phyloP scores from a whole-genome alignment of 768 basidiomycete genomes.

The Tylopilus vinaceipallidus region DNA sequence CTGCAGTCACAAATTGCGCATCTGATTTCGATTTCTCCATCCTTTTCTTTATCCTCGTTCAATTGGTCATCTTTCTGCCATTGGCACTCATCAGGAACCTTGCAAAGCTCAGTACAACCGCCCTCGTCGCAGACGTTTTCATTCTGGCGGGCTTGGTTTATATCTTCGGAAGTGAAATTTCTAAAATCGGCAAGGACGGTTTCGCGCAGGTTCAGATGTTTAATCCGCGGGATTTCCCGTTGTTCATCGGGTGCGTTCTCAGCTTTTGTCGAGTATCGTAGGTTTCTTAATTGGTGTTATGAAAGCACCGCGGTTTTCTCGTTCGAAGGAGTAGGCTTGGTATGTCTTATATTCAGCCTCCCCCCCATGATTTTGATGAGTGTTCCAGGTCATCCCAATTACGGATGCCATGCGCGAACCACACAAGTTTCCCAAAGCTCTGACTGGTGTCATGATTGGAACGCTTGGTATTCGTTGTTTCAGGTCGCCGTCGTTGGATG shows the following conservation, averaged over 20 bases:
- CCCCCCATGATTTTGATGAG: constrained; percentile 1
- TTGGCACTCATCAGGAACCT: constrained; percentile 88
- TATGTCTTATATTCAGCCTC: constrained; percentile 32
- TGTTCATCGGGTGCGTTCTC: constrained; percentile 82
- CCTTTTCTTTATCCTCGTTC: constrained; percentile 77
- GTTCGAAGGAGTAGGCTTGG: constrained; percentile 95
- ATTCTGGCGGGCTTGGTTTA: constrained; percentile 87
- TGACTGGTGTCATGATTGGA: constrained; percentile 91
- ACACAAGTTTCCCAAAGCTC: constrained; percentile 82
- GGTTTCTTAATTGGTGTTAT: constrained; percentile 4
- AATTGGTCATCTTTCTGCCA: constrained; percentile 86
- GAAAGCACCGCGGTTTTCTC: constrained; percentile 94
- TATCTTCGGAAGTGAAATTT: constrained; percentile 84
- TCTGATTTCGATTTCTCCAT: constrained; percentile 63
- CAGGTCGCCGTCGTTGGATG: neutral
- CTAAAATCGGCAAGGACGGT: constrained; percentile 63
- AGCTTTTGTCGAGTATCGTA: neutral
- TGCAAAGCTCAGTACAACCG: constrained; percentile 91
- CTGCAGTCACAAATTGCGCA: constrained; percentile 75
- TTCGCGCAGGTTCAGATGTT: constrained; percentile 81
- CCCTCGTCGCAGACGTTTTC: constrained; percentile 91
- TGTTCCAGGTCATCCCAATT: constrained; percentile 82
- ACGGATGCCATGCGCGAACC: constrained; percentile 97
- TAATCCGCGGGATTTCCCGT: constrained; percentile 85
- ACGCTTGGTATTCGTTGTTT: constrained; percentile 52